These are phyloP conservation scores for Phytophthora lateralis DNA, from an alignment of 352 stramenopile species.

Conservation along the genomic window DNA sequence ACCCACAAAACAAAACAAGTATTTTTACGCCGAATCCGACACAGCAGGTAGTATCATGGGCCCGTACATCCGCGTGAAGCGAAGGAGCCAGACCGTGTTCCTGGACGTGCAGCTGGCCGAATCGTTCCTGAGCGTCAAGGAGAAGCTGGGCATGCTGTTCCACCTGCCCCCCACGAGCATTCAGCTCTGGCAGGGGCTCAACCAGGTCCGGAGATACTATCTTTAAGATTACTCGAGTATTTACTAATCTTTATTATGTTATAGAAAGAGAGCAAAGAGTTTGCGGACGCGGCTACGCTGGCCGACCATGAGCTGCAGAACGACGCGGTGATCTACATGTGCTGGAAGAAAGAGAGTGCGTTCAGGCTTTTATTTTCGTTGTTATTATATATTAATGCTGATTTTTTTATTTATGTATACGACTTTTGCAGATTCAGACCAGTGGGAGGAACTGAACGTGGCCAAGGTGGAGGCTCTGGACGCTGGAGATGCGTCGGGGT, in stretches of 20 bases:
- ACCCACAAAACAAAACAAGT: neutral
- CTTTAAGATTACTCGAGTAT: neutral
- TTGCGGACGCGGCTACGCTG: constrained; percentile 78
- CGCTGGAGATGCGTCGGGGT: constrained; percentile 18
- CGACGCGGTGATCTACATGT: constrained; percentile 86
- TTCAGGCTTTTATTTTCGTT: constrained; percentile 7
- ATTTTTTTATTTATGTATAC: constrained; percentile 3
- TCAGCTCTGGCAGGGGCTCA: constrained; percentile 73
- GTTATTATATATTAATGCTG: neutral
- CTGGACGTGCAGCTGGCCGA: constrained; percentile 81
- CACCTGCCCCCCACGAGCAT: constrained; percentile 60
- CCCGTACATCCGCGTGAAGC: constrained; percentile 91
- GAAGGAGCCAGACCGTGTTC: constrained; percentile 87
- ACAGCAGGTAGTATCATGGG: constrained; percentile 15
- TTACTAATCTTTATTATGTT: neutral
- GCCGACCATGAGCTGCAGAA: constrained; percentile 86
- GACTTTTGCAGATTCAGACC: constrained; percentile 59
- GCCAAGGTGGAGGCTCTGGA: constrained; percentile 60
- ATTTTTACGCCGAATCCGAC: constrained; percentile 10
- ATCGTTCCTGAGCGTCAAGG: constrained; percentile 84
- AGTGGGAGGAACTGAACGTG: constrained; percentile 82
- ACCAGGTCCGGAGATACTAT: constrained; percentile 41
- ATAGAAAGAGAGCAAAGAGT: constrained; percentile 77
- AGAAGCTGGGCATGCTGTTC: constrained; percentile 78
- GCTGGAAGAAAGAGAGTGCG: constrained; percentile 89